These are phyloP conservation scores for Cardamine resedifolia DNA, from an alignment of 345 rosid species.

Conservation along the genomic window DNA sequence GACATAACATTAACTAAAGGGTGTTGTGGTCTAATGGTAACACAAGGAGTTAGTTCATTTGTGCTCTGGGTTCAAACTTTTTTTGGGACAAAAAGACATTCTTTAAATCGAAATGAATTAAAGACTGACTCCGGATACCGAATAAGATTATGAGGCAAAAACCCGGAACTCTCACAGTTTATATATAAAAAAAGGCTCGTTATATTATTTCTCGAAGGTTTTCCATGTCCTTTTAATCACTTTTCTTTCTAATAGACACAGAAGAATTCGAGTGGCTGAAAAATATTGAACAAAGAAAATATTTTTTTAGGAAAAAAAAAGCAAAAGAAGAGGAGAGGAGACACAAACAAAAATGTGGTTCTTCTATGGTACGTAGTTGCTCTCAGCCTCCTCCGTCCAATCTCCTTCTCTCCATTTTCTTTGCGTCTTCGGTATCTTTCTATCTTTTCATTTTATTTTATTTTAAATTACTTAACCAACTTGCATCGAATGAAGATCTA, in stretches of 20 bases:
- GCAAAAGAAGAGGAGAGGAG: slow-evolving; percentile 37
- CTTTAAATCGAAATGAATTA: too few relatives aligned
- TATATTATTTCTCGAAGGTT: neutral
- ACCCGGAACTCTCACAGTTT: too few relatives aligned
- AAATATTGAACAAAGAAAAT: slow-evolving; percentile 11
- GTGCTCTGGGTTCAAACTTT: too few relatives aligned
- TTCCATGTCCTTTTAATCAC: neutral
- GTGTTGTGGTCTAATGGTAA: too few relatives aligned
- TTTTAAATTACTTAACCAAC: neutral
- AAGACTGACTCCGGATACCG: too few relatives aligned
- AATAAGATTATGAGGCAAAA: too few relatives aligned
- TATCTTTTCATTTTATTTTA: neutral
- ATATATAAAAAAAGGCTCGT: too few relatives aligned
- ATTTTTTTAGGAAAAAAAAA: neutral
- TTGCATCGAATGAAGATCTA: neutral
- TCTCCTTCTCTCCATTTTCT: neutral
- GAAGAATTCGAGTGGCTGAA: slow-evolving; percentile 7
- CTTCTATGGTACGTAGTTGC: slow-evolving; percentile 26
- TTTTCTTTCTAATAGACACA: slow-evolving; percentile 2
- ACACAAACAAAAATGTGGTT: slow-evolving; percentile 26
- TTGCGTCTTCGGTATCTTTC: slow-evolving; percentile 5
- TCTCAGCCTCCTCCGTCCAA: slow-evolving; percentile 29
- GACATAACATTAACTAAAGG: neutral
- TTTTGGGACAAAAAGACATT: too few relatives aligned
- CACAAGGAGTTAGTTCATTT: too few relatives aligned